Evolutionary conservation across 306 rosid species (phyloP), one percentile per base, ranked within the genome.

Genomic region (Vicia faba): DNA sequence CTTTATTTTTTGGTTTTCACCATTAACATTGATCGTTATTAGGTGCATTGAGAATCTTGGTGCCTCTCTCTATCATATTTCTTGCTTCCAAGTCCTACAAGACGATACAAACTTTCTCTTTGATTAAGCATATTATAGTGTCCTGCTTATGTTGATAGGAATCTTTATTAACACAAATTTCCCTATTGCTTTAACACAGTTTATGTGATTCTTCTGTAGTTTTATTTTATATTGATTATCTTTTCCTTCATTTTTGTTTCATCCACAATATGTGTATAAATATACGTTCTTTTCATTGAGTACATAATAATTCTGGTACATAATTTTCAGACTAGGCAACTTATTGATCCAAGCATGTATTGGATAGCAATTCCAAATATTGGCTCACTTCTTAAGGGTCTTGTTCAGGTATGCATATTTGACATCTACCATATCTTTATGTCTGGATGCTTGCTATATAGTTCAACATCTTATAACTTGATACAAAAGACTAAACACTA

Each of bases 351-450:
- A 64, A 86, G 77, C 82, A 78, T 80, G 80, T 86, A 90, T 80
- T 86, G 97, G 96, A 86, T 88, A 9, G 84, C 85, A 62, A 86
- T 93, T 81, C 95, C 99, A 73, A 88, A 82, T 81, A 85, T 93
- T 36, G 99, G 99, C 71, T 74, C 96, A 38, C 77, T 86, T 64
- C 95, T 90, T 10, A 90, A 83, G 78, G 96, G 92, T 68, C 86
- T 93, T 57, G 78, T 87, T 71, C 95, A 93, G 97, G 99, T 90
- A 88, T 76, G 33, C 58, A 65, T 56, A 65, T 56, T 75, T 35
- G 33, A 48, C 13, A 18, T 14, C 51, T 48, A 43, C 29, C 15
- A 4, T n/a, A 4, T 65, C 39, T 3, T 57, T 43, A 31, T 61
- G 8, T 55, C 1, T 48, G 14, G 64, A 49, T 40, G 41, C 40